These are phyloP conservation scores for Aspergillus saccharolyticus DNA, from an alignment of 495 filamentous ascomycete species.

Conservation along the genomic window DNA sequence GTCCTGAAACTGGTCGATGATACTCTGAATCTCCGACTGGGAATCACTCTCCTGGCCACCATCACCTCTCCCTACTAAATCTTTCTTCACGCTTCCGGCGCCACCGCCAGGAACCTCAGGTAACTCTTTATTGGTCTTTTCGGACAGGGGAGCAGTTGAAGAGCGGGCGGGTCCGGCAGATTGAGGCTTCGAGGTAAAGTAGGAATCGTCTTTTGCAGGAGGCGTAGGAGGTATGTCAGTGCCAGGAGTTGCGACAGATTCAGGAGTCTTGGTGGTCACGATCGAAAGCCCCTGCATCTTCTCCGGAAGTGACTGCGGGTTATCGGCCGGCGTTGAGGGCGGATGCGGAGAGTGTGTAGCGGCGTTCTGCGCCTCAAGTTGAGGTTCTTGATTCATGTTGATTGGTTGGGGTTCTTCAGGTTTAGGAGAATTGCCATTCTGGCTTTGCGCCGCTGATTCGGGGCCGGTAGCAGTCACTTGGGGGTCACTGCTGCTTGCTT, in stretches of 20 bases:
- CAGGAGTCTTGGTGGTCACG: conserved; percentile 19
- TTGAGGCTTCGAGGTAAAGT: conserved; percentile 60
- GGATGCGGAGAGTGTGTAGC: conserved; percentile 4
- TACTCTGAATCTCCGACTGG: conserved; percentile 85
- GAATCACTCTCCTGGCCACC: conserved; percentile 55
- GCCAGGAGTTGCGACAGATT: conserved; percentile 11
- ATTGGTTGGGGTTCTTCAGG: neutral
- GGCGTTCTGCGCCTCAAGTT: conserved; percentile 3
- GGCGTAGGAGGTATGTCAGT: conserved; percentile 31
- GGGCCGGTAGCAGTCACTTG: conserved; percentile 16
- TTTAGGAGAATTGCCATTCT: conserved; percentile 19
- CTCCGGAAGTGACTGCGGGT: conserved; percentile 24
- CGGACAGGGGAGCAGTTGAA: conserved; percentile 31
- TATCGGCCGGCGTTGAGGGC: conserved; percentile 6
- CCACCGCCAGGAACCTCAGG: conserved; percentile 50
- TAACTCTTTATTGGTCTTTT: conserved; percentile 47
- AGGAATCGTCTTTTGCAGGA: conserved; percentile 48
- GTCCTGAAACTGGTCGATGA: conserved; percentile 82
- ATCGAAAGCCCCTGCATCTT: conserved; percentile 36
- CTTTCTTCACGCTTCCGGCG: conserved; percentile 46
- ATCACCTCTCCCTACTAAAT: conserved; percentile 45
- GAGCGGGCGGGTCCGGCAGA: conserved; percentile 52
- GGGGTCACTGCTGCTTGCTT: conserved; percentile 14
- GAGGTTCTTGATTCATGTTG: conserved; percentile 16
- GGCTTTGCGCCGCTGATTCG: conserved; percentile 17